phyloP scores from a whole-genome alignment of 2,329 filamentous ascomycete genomes.

The Dryadomyces quercus-mongolicae region DNA sequence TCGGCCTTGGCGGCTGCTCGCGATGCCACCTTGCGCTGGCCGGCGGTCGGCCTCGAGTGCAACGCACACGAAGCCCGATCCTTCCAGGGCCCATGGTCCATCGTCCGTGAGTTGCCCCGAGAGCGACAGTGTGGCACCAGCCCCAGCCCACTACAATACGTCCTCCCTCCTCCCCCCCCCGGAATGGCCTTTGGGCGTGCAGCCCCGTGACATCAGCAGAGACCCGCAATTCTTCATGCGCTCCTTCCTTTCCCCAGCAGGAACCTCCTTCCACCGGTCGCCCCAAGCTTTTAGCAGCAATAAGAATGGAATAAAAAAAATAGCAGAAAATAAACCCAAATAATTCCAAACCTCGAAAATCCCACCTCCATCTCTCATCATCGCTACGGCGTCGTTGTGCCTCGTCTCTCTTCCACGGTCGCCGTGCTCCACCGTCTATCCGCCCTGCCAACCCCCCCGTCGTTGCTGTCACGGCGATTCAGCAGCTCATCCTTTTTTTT shows the following conservation, averaged over 20 bases:
- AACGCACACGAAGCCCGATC: too few relatives aligned
- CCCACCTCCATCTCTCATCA: background rate
- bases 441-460: background rate
- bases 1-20: background rate
- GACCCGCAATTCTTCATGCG: slow-evolving; percentile 3
- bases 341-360: background rate
- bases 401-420: background rate
- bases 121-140: too few relatives aligned
- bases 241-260: background rate
- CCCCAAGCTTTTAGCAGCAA: background rate
- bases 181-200: too few relatives aligned
- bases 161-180: too few relatives aligned
- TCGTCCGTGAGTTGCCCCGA: too few relatives aligned
- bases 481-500: background rate
- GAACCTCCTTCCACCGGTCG: background rate
- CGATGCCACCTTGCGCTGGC: background rate
- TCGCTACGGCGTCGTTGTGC: background rate
- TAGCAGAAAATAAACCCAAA: background rate
- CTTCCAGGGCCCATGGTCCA: too few relatives aligned
- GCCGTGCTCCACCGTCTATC: background rate
- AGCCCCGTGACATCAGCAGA: slow-evolving; percentile 6
- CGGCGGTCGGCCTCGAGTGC: too few relatives aligned
- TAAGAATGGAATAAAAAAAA: background rate
- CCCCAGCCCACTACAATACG: too few relatives aligned
- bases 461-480: background rate